Conservation (phyloP, 441 rosid genomes). For the Eruca vesicaria region DNA sequence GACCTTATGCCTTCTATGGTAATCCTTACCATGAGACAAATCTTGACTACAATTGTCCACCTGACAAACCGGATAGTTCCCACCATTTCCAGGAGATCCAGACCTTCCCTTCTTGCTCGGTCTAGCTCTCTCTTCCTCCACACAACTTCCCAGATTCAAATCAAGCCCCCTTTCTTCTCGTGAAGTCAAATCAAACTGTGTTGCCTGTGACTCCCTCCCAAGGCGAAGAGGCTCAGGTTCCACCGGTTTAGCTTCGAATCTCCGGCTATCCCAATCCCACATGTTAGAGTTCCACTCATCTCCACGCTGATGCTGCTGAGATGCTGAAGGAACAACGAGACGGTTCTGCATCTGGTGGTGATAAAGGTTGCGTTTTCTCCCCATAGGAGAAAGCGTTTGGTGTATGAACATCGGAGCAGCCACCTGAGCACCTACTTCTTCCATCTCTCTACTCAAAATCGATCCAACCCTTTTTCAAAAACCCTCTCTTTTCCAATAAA, state of each 20-base stretch:
- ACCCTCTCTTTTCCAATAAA: slow-evolving; percentile 5
- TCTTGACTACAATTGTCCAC: slow-evolving; percentile 82
- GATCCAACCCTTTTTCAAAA: not conserved
- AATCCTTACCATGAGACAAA: slow-evolving; percentile 79
- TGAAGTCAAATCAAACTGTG: slow-evolving; percentile 29
- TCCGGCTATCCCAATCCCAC: slow-evolving; percentile 81
- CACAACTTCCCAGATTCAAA: slow-evolving; percentile 68
- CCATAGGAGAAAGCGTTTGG: slow-evolving; percentile 50
- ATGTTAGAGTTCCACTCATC: slow-evolving; percentile 69
- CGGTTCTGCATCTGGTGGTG: slow-evolving; percentile 42
- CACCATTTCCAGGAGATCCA: slow-evolving; percentile 59
- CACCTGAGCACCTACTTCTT: slow-evolving; percentile 75
- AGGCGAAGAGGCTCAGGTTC: slow-evolving; percentile 40
- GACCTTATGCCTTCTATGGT: slow-evolving; percentile 90
- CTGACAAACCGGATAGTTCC: slow-evolving; percentile 75
- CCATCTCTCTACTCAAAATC: slow-evolving; percentile 39
- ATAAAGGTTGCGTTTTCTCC: slow-evolving; percentile 65
- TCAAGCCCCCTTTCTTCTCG: slow-evolving; percentile 53
- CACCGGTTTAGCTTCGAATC: slow-evolving; percentile 64
- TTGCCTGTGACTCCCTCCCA: slow-evolving; percentile 44
- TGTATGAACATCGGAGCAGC: slow-evolving; percentile 65
- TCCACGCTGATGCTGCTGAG: slow-evolving; percentile 33
- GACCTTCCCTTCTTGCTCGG: slow-evolving; percentile 72
- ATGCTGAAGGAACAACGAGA: slow-evolving; percentile 9
- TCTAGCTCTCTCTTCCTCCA: slow-evolving; percentile 49